Evolutionary conservation across 495 filamentous ascomycete genomes (phyloP).

Genomic region (Trichodelitschia bisporula): DNA sequence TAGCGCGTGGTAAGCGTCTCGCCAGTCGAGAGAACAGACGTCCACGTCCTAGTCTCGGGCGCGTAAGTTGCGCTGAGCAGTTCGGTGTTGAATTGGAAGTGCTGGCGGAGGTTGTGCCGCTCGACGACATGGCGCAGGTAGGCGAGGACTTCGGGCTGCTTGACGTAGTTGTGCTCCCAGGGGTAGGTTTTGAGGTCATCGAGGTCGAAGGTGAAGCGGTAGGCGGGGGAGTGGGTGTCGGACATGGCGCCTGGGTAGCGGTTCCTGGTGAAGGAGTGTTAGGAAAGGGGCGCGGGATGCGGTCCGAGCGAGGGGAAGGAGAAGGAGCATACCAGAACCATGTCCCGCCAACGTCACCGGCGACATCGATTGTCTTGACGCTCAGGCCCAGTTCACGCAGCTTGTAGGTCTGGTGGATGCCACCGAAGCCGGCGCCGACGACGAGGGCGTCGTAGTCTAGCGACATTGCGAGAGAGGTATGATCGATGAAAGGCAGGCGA

Average conservation of each 20-base stretch:
- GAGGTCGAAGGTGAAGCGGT: constrained; percentile 9
- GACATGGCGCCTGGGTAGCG: background rate
- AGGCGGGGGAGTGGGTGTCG: constrained; percentile 5
- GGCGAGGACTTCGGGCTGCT: constrained; percentile 2
- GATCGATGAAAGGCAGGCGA: too few species aligned
- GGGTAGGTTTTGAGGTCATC: constrained; percentile 6
- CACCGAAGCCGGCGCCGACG: background rate
- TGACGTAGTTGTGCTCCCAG: constrained; percentile 1
- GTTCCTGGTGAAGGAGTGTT: too few species aligned
- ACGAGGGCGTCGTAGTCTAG: background rate
- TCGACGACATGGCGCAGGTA: constrained; percentile 4
- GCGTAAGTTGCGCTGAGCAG: constrained; percentile 1
- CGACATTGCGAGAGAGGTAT: background rate
- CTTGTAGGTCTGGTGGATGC: background rate
- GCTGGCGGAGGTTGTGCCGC: constrained; percentile 1
- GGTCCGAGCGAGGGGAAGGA: background rate
- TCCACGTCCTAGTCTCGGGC: too few species aligned
- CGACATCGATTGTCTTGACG: background rate
- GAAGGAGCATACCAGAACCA: background rate
- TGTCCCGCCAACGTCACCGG: background rate
- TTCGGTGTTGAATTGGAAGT: constrained; percentile 2
- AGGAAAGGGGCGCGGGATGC: background rate
- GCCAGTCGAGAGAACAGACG: background rate
- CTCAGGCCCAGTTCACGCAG: background rate
- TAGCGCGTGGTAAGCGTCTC: constrained; percentile 1